Evolutionary conservation across 352 stramenopile genomes (phyloP), one percentile per base, ranked within the genome.

Genomic region (Chrysophaeum taylorii): DNA sequence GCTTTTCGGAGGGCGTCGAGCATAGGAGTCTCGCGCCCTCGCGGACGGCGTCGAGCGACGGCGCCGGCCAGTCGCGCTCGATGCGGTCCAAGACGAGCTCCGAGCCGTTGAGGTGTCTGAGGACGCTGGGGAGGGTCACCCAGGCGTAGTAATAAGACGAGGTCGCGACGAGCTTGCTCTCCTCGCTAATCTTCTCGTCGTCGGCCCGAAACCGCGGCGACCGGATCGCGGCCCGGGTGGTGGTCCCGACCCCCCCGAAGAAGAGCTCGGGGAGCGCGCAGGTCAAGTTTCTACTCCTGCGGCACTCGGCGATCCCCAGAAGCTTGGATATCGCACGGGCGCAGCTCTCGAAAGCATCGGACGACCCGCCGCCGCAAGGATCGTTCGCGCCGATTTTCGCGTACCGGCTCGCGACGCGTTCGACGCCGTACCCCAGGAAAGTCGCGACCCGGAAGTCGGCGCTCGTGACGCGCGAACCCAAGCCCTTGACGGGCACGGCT

Each of bases 61-160:
- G 57, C 33, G 57, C 14, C 1, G 57, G 57, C 57, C 57, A 66
- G 16, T 14, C 27, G 50, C 50, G 18, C 9, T 61, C 50, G 9
- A 61, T 14, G 27, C 50, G 16, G 9, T 60, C 5, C 25, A 33
- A 33, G 25, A 5, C 5, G 33, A 41, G n/a, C n/a, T n/a, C n/a
- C n/a, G n/a, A n/a, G n/a, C n/a, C n/a, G n/a, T n/a, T n/a, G n/a
- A 63, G 7, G 45, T 9, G 18, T 54, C 45, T 16, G 21, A 54
- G 45, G 45, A 7, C n/a, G n/a, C 2, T 25, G 15, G n/a, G 15
- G 27, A 66, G 36, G 1, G 33, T 66, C 1, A 31, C 33, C 57
- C 57, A 66, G 33, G 57, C 57, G 57, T 66, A 66, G 57, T 45
- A 66, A 25, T 66, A 66, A 2, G 45, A 23, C 15, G 57, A 66